phyloP scores from a whole-genome alignment of 148 eudicot species.

The Rhododendron mucronatum region DNA sequence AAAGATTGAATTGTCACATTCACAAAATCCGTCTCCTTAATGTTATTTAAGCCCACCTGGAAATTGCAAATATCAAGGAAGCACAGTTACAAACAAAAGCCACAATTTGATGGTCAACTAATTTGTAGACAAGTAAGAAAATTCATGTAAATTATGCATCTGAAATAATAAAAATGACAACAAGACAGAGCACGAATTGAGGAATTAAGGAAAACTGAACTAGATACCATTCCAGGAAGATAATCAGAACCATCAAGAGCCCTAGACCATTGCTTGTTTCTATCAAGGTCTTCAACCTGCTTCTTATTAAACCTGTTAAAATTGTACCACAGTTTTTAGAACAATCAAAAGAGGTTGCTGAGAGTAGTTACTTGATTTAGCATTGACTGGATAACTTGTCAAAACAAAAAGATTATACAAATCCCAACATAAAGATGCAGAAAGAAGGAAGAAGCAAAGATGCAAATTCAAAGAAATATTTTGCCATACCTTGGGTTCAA shows the following conservation, averaged over 20 bases:
- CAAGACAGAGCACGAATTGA: neutral
- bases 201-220: neutral
- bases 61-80: conserved; percentile 9
- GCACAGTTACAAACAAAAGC: neutral
- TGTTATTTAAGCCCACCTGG: conserved; percentile 91
- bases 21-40: conserved; percentile 88
- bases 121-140: neutral
- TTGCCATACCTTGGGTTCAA: conserved; percentile 76
- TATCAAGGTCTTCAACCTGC: conserved; percentile 73
- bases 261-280: conserved; percentile 80
- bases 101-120: neutral
- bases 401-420: neutral
- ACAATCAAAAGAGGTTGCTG: neutral
- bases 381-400: neutral
- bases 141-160: neutral
- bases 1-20: conserved; percentile 93
- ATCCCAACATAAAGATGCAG: neutral
- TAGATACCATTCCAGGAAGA: conserved; percentile 90
- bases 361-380: neutral
- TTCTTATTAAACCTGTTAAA: conserved; percentile 47
- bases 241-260: conserved; percentile 99
- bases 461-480: neutral
- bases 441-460: neutral
- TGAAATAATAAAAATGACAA: neutral
- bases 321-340: conserved; percentile 4